Percentiles rank a stretch among this genome's conserved stretches.
Conservation (phyloP, 306 rosid genomes). For the Canavalia ensiformis region DNA sequence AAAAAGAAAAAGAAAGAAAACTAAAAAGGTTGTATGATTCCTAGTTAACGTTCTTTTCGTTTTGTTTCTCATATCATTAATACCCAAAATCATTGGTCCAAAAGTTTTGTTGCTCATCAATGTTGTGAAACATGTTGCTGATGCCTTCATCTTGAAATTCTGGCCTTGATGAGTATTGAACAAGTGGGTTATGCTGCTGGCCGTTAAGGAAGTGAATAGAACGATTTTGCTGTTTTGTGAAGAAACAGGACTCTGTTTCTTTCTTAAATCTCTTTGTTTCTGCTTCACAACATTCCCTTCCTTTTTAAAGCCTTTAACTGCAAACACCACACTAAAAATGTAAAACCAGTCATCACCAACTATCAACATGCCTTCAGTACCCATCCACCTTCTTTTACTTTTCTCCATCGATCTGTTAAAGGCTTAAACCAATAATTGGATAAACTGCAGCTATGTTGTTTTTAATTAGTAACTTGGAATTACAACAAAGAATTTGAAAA, state of each 20-base stretch:
- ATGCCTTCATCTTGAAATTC: constrained; percentile 69
- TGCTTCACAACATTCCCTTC: constrained; percentile 57
- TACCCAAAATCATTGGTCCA: constrained; percentile 60
- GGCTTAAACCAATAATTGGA: constrained; percentile 1
- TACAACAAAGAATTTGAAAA: neutral
- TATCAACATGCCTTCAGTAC: neutral
- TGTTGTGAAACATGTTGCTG: constrained; percentile 70
- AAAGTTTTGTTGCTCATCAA: constrained; percentile 67
- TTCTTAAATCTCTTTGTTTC: constrained; percentile 56
- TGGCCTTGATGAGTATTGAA: constrained; percentile 61
- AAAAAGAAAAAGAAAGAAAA: too few species aligned
- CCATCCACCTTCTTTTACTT: neutral
- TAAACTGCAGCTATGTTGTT: constrained; percentile 29
- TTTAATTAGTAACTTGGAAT: constrained; percentile 1
- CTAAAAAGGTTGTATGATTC: too few species aligned
- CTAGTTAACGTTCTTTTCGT: too few species aligned
- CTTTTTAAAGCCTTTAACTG: constrained; percentile 68
- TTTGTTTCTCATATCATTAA: neutral
- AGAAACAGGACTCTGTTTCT: constrained; percentile 62
- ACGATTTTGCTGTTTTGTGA: constrained; percentile 52
- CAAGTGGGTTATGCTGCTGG: constrained; percentile 39
- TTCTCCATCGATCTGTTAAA: constrained; percentile 12
- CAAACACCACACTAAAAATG: constrained; percentile 37
- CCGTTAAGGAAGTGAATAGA: constrained; percentile 1
- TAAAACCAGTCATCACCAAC: constrained; percentile 3